Base-by-base conservation (phyloP, 2,329 filamentous ascomycete species). In the Mycocentrospora acerina region DNA sequence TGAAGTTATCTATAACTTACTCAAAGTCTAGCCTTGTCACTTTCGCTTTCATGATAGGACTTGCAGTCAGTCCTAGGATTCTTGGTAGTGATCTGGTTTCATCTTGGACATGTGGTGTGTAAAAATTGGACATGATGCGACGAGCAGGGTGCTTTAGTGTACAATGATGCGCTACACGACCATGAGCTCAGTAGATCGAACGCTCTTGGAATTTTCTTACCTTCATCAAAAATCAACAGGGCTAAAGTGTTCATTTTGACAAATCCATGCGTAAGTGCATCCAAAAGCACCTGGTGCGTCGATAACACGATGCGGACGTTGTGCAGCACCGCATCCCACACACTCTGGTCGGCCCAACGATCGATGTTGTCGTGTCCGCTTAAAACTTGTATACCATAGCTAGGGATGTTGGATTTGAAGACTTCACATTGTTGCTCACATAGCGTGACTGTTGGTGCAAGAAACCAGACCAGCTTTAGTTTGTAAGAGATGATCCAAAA, bases 161-260 rank as follows among this genome's bases (percentile, higher is more conserved):
- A 51, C 86, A 91, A 59, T 90, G 83, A 59, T 95, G 89, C 8
- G 86, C 89, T 86, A 27, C 12, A 32, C 4, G 4, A 24, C 16
- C 8, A 17, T 55, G 17, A 56, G 40, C n/a, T 13, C 24, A 16
- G 8, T 22, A 12, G 14, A 15, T 18, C 17, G 27, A 10, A 12
- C 11, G 4, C n/a, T 27, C 15, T 10, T 25, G 18, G 3, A 10
- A 24, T 24, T 7, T 6, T 12, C 44, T 22, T 9, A 53, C 87
- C 87, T 80, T 95, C 90, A 57, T 95, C 90, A 53, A 95, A 86
- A 0, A 95, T 77, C 12, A 94, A 68, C 4, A 95, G 71, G 4
- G 83, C 75, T 15, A 95, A 66, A 2, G 71, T 72, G 0, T 71
- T 59, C 54, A 94, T 77, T 2, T 62, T 72, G 2, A 95, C 77